Conservation (phyloP, 345 rosid species). For the Populus simonii region DNA sequence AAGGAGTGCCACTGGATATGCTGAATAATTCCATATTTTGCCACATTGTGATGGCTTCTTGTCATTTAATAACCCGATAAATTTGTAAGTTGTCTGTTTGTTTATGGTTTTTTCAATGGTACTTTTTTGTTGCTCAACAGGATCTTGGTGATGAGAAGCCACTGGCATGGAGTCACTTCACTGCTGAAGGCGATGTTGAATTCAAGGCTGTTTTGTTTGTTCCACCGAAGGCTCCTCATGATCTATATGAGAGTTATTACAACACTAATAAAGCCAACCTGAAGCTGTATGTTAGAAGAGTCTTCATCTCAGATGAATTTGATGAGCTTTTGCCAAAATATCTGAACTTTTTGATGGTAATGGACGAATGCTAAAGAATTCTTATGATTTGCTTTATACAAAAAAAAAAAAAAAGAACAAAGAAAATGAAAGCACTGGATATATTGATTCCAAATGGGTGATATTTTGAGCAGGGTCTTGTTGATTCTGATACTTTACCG, state of each 20-base stretch:
- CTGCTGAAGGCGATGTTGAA: slow-evolving; percentile 96
- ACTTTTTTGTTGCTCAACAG: slow-evolving; percentile 38
- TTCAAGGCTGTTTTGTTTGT: slow-evolving; percentile 90
- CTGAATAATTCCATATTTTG: neutral
- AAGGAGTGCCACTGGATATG: too few relatives aligned
- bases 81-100: too few relatives aligned
- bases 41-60: neutral
- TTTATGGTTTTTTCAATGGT: slow-evolving; percentile 8
- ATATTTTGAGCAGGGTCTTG: slow-evolving; percentile 73
- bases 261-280: slow-evolving; percentile 81
- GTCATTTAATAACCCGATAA: neutral
- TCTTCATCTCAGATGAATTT: slow-evolving; percentile 97
- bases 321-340: slow-evolving; percentile 96
- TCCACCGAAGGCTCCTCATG: slow-evolving; percentile 95
- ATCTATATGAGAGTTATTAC: slow-evolving; percentile 90
- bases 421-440: neutral
- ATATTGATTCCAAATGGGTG: slow-evolving; percentile 4
- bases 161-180: slow-evolving; percentile 87
- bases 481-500: slow-evolving; percentile 93
- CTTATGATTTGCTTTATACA: neutral
- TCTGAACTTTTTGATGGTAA: slow-evolving; percentile 85
- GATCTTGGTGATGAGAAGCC: slow-evolving; percentile 88
- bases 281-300: slow-evolving; percentile 87
- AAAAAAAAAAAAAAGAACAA: neutral
- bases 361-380: neutral